Evolutionary conservation across 2,329 filamentous ascomycete genomes (phyloP), one percentile per base, ranked within the genome.

Genomic region (Paecilomyces dactylethromorphus): DNA sequence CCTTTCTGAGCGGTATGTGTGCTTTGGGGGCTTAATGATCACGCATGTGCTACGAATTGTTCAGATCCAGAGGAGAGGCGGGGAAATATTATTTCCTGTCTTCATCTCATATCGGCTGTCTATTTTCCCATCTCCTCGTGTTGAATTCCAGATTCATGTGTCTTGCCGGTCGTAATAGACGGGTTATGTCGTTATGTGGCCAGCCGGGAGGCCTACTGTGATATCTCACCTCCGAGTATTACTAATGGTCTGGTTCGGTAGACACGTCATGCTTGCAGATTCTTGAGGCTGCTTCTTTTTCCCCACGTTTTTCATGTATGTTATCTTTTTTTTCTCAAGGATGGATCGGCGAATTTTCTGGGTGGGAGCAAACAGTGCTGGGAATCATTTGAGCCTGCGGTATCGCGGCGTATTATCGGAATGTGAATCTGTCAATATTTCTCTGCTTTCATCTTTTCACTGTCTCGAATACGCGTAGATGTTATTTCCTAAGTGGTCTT

Each of bases 311-410:
- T 55, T 31, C 35, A 54, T 55, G 22, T 55, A 45, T 65, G 63
- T 66, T 68, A 69, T 61, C 54, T 69, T 66, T 67, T 62, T 64
- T 64, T 62, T 26, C 15, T 24, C 50, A 52, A 52, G 50, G 50
- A 52, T 26, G 50, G 50, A 24, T 52, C 24, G 50, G 50, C 50
- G 50, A 52, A 29, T 15, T 52, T 52, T 52, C 21, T 52, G 50
- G 50, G 22, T 21, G 50, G 50, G 50, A 26, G 22, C 50, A 52
- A 45, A 52, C 26, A 64, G 70, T 63, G 61, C 66, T 65, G 66
- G 60, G 39, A 45, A 45, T 45, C 39, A 45, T 67, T 66, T 63
- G 60, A 65, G 58, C 59, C 50, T 52, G 50, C 50, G 21, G 26
- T 52, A 24, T 52, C 50, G 50, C 50, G 50, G 50, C 50, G 39